Percentiles rank a stretch among this genome's conserved stretches.
phyloP scores from a whole-genome alignment of 345 rosid species.

The Sisymbrium irio region DNA sequence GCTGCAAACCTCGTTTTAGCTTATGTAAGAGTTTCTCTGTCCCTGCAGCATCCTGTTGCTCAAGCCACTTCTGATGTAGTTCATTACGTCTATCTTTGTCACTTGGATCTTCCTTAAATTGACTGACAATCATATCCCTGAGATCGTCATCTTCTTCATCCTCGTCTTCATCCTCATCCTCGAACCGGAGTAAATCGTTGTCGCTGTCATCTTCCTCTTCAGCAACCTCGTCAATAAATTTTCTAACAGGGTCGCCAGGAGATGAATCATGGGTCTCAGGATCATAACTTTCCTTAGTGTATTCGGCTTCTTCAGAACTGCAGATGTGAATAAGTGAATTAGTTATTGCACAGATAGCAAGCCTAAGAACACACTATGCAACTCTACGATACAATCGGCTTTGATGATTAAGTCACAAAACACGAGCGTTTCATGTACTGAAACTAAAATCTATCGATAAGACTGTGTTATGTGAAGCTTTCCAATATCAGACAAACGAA shows the following conservation, averaged over 20 bases:
- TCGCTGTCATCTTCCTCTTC: slow-evolving; percentile 98
- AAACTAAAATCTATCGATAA: slow-evolving; percentile 4
- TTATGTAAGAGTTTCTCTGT: slow-evolving; percentile 75
- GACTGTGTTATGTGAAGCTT: background rate
- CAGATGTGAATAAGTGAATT: slow-evolving; percentile 1
- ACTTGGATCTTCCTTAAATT: slow-evolving; percentile 57
- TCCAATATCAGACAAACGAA: background rate
- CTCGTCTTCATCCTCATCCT: slow-evolving; percentile 73
- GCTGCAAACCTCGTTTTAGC: slow-evolving; percentile 58
- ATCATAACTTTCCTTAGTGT: slow-evolving; percentile 57
- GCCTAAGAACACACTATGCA: background rate
- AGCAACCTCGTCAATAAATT: slow-evolving; percentile 87
- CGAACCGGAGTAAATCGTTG: slow-evolving; percentile 60
- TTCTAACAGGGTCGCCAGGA: slow-evolving; percentile 74
- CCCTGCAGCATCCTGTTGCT: slow-evolving; percentile 82
- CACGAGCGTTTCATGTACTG: background rate
- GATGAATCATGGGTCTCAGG: slow-evolving; percentile 37
- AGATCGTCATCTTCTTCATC: slow-evolving; percentile 71
- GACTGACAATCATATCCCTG: slow-evolving; percentile 72
- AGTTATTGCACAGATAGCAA: slow-evolving; percentile 3
- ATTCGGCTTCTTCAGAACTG: slow-evolving; percentile 61
- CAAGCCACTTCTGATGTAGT: slow-evolving; percentile 94
- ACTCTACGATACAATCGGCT: too few species aligned
- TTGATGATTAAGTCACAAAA: background rate
- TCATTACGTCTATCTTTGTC: slow-evolving; percentile 78